Base-by-base conservation (phyloP, 257 asterid species). In the Avicennia marina region DNA sequence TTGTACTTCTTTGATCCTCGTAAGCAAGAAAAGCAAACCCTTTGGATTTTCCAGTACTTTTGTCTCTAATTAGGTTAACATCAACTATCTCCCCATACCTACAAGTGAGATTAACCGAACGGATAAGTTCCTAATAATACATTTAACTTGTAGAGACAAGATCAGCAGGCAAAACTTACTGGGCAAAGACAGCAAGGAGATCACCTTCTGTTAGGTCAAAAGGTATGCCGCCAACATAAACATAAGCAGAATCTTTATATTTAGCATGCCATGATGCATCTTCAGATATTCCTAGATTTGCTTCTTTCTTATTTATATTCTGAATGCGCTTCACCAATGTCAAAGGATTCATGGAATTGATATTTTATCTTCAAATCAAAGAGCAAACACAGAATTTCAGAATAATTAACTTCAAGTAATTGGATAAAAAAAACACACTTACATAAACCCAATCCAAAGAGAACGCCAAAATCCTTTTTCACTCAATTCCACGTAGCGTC, bases 191-290 rank as follows among this genome's bases (percentile, higher is more conserved):
- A 4, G 98, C 96, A 16, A 91, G 88, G 56, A 91, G 82, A 72
- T 91, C 98, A 40, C 98, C 98, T 81, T 91, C 98, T 2, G 95
- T 88, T 58, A 91, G 91, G 48, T 91, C 96, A 41, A 81, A 91
- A 4, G 98, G 90, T 45, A 91, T 51, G 39, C 98, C 98, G 0
- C 98, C 98, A 29, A 77, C 76, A 52, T 69, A 91, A 62, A 91
- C 84, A 58, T 91, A 91, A 70, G 96, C 96, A 9, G 96, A 88
- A 18, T 88, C 98, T 72, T 72, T 91, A 64, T 91, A 91, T 52
- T 78, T 88, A 13, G 85, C 87, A 60, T 91, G 98, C 98, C 98
- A 91, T 0, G 98, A 91, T 4, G 96, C 98, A 22, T 72, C 79
- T n/a, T 91, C 98, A 0, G 96, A 88, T 47, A 91, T 72, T 22